Evolutionary conservation across 2,329 filamentous ascomycete species (phyloP).

Genomic region (Colletotrichum musicola): DNA sequence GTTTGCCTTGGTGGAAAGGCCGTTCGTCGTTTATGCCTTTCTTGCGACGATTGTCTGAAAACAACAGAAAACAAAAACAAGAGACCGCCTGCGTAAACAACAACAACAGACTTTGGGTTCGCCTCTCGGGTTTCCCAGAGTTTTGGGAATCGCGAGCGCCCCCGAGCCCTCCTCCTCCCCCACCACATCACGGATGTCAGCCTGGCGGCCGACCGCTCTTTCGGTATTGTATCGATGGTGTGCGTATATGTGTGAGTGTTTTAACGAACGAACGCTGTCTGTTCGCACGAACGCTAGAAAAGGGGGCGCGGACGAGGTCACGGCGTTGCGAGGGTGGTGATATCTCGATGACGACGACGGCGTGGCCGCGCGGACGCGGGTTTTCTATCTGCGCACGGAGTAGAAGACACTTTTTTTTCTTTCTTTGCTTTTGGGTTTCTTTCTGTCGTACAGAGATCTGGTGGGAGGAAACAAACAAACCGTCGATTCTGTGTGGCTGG

Average conservation of each 20-base stretch:
- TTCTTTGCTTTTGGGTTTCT: background rate
- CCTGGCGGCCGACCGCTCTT: too few species aligned
- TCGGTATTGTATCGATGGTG: too few species aligned
- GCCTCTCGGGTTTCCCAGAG: too few species aligned
- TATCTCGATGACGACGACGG: background rate
- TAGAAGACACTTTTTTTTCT: background rate
- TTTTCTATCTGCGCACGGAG: background rate
- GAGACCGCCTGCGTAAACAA: too few species aligned
- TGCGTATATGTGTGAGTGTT: background rate
- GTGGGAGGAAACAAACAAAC: background rate
- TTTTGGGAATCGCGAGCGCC: too few species aligned
- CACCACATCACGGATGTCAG: too few species aligned
- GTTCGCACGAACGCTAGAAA: slow-evolving; percentile 15
- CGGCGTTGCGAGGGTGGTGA: background rate
- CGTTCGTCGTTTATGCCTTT: background rate
- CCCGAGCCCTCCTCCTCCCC: too few species aligned
- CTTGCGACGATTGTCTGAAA: background rate
- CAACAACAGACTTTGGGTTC: too few species aligned
- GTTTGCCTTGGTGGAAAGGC: background rate
- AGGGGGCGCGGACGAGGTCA: background rate
- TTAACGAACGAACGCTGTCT: background rate
- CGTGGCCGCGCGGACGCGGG: background rate
- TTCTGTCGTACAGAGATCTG: background rate
- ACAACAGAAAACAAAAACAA: slow-evolving; percentile 3
- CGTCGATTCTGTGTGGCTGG: slow-evolving; percentile 4